Conservation (phyloP, 345 rosid species). For the Moringa oleifera region DNA sequence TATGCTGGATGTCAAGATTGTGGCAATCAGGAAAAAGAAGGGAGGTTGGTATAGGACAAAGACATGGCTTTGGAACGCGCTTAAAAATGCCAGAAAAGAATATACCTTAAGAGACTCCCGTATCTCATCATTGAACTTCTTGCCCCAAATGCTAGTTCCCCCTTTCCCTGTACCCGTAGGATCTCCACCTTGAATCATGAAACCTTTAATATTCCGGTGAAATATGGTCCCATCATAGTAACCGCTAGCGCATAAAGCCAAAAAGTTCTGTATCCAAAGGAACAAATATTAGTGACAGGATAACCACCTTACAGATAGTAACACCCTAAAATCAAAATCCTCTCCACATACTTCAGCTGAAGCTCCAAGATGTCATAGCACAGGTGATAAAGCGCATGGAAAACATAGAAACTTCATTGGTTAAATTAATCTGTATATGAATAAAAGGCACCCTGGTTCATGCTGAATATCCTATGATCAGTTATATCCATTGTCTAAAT, state of each 20-base stretch:
- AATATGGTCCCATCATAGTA: slow-evolving; percentile 87
- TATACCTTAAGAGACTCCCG: slow-evolving; percentile 94
- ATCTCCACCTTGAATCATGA: slow-evolving; percentile 99
- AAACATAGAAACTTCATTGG: not conserved
- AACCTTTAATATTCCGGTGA: slow-evolving; percentile 91
- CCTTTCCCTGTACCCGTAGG: slow-evolving; percentile 97
- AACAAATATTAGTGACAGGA: not conserved
- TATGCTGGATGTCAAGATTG: too few relatives aligned
- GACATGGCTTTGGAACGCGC: too few relatives aligned
- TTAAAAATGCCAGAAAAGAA: not conserved
- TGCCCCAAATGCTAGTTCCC: slow-evolving; percentile 97
- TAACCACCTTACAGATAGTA: not conserved
- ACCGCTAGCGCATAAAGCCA: slow-evolving; percentile 94
- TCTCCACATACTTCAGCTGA: not conserved
- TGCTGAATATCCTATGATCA: too few relatives aligned
- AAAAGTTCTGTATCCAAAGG: slow-evolving; percentile 58
- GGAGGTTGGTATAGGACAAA: too few relatives aligned
- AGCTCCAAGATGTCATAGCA: not conserved
- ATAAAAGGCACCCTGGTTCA: too few relatives aligned
- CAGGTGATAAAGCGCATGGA: not conserved
- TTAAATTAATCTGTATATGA: not conserved
- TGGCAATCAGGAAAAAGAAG: too few relatives aligned
- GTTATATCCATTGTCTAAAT: not conserved
- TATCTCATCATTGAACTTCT: slow-evolving; percentile 96
- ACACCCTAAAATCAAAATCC: not conserved